phyloP scores from a whole-genome alignment of 345 rosid genomes.

The Linum tenue region DNA sequence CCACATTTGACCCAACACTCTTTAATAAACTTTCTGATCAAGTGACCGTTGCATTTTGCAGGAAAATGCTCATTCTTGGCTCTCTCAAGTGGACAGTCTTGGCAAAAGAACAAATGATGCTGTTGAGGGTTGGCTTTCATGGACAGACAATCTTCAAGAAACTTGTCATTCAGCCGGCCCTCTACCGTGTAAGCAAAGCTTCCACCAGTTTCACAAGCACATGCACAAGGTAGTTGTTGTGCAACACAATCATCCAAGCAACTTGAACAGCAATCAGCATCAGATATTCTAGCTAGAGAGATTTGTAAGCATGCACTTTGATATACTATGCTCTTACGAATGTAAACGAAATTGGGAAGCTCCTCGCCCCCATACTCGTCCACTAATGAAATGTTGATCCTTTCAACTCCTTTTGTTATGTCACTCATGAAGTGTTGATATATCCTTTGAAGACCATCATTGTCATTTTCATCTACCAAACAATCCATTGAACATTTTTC shows the following conservation, averaged over 20 bases:
- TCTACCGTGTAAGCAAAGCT: background rate
- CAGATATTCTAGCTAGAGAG: conserved; percentile 17
- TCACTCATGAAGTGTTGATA: background rate
- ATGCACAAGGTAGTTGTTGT: background rate
- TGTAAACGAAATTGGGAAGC: background rate
- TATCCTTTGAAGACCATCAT: background rate
- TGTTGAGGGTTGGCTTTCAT: background rate
- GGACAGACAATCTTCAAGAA: background rate
- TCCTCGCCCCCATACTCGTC: background rate
- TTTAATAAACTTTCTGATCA: conserved; percentile 71
- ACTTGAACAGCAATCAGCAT: background rate
- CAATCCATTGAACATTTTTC: background rate
- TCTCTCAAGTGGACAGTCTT: background rate
- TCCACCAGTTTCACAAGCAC: background rate
- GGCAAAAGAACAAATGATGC: background rate
- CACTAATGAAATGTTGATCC: background rate
- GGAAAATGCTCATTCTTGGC: conserved; percentile 21
- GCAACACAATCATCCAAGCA: conserved; percentile 6
- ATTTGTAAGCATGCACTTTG: conserved; percentile 9
- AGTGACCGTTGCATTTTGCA: conserved; percentile 58
- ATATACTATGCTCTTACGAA: conserved; percentile 13
- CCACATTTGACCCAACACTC: conserved; percentile 96
- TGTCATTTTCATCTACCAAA: background rate
- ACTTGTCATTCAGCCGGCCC: background rate
- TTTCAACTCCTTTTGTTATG: conserved; percentile 17